Evolutionary conservation across 1,284 basidiomycete genomes (phyloP), one percentile per base, ranked within the genome.

Genomic region (Papiliotrema flavescens): DNA sequence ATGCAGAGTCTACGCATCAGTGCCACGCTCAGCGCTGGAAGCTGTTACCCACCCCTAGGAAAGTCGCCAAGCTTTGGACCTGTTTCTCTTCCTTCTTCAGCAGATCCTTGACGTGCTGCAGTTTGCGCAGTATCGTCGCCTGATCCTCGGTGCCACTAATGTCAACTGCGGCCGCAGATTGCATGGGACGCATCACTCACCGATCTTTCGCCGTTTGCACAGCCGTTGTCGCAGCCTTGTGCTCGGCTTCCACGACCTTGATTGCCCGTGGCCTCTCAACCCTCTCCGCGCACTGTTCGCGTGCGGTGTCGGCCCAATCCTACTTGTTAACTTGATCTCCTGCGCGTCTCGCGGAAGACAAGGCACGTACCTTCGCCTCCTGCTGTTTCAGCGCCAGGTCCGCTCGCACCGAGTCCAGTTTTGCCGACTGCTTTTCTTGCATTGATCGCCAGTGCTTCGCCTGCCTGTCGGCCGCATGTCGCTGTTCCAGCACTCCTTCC

Each of bases 1-100:
- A 11, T 54, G 40, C 35, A 66, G 51, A 13, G 54, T 22, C 32
- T 44, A 22, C 34, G 32, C 14, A 34, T 47, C 28, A 32, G 28
- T 32, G 11, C 11, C 28, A 32, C 28, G 6, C 6, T 32, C 11
- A 11, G 11, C 6, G 11, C 28, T 6, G 28, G 28, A 32, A 11
- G 28, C 6, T 11, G 4, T 9, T 7, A 5, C 17, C 32, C 17
- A 34, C 51, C 55, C 26, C 32, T 15, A 8, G 2, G 2, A 20
- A 41, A 39, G 19, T 9, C 8, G 23, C 28, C 28, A 32, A 11
- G 11, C 28, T 7, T 15, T 40, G 4, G 39, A 40, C 39, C 6
- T 40, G 5, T 4, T 5, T 6, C 28, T 32, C 28, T 11, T 32
- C 28, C 28, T 32, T 32, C 11, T 5, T 11, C 28, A 32, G 28